Evolutionary conservation across 148 eudicot species (phyloP).

Genomic region (Silene uniflora): DNA sequence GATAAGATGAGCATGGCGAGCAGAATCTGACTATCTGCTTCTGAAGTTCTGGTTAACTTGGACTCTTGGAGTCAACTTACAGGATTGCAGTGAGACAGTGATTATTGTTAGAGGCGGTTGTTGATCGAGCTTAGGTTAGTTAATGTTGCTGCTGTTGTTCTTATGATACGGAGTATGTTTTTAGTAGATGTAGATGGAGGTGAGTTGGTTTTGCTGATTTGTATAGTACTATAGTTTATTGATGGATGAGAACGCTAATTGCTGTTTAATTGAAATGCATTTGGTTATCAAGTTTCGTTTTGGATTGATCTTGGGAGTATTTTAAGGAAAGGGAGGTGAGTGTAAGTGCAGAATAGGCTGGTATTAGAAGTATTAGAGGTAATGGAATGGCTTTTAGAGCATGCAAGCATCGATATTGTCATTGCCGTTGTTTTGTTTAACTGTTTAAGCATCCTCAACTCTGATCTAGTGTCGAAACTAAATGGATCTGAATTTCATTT

Average conservation of each 20-base stretch:
- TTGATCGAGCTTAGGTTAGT: too few relatives aligned
- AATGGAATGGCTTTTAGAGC: too few relatives aligned
- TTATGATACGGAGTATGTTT: too few relatives aligned
- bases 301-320: neutral
- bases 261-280: constrained; percentile 4
- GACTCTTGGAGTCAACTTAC: too few relatives aligned
- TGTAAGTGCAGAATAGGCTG: neutral
- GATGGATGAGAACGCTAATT: neutral
- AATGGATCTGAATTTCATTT: neutral
- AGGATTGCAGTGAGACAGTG: too few relatives aligned
- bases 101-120: too few relatives aligned
- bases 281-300: neutral
- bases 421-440: neutral
- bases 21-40: too few relatives aligned
- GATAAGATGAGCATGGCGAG: too few relatives aligned
- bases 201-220: neutral
- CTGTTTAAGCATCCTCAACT: neutral
- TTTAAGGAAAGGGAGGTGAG: neutral
- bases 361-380: too few relatives aligned
- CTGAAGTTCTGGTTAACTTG: too few relatives aligned
- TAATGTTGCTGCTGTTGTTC: too few relatives aligned
- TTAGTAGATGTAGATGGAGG: constrained; percentile 1
- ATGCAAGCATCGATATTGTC: neutral
- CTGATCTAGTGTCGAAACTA: neutral
- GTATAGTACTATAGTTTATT: constrained; percentile 13